Evolutionary conservation across 345 rosid species (phyloP), one percentile per base, ranked within the genome.

Genomic region (Melaleuca quinquenervia): DNA sequence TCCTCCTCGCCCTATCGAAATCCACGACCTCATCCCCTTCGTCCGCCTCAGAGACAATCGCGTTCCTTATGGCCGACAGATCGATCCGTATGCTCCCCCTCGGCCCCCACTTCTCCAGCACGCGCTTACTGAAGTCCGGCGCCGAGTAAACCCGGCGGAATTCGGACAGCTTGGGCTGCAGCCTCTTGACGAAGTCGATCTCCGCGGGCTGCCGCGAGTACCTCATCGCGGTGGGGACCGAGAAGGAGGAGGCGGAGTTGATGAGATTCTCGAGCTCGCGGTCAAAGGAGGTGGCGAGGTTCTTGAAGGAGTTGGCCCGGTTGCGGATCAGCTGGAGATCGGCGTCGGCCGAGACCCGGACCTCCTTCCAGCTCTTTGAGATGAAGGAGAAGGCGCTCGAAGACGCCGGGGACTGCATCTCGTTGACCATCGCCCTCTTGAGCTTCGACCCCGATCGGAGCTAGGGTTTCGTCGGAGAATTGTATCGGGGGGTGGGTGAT

Each of bases 341-440:
- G 82, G 98, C 99, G 89, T 93, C 98, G 6, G 99, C 98, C 16
- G 98, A 97, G 88, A 96, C 94, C 6, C 94, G 92, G 56, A 97
- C 99, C 88, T 96, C 99, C 44, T 95, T 90, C 98, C 96, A 97
- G 48, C 99, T 96, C 89, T 90, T 94, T 20, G 98, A 94, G 3
- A 97, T 84, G 86, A 96, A 93, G 21, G 98, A 94, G 84, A 97
- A 94, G 60, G 98, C 95, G 84, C 85, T 93, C 54, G 94, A 88
- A 16, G 92, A 85, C 70, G 90, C 85, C 87, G 93, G 87, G 36
- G 91, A 82, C 82, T 83, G 90, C 55, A 70, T 53, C 50, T 87
- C 93, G 86, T 87, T 87, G 3, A 87, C 91, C 97, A 96, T 94
- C 86, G 88, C 52, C 18, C n/a, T 44, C 49, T 50, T 84, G 26